phyloP scores from a whole-genome alignment of 2,329 filamentous ascomycete species.

The Microdochium paspali region DNA sequence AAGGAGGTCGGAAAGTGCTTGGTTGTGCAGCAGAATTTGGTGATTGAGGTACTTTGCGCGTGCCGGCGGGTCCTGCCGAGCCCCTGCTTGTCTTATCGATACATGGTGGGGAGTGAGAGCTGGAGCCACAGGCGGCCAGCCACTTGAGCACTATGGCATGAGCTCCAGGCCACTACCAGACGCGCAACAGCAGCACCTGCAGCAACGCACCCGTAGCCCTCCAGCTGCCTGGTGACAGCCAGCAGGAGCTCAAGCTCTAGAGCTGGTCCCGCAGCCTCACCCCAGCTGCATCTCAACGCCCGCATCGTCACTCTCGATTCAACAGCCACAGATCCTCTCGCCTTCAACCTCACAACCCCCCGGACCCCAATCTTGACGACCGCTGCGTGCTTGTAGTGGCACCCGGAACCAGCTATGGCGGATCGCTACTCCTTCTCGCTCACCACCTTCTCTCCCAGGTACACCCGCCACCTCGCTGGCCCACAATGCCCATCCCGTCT shows the following conservation, averaged over 20 bases:
- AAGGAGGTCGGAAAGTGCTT: no score
- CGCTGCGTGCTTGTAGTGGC: constrained; percentile 4
- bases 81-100: not conserved
- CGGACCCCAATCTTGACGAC: constrained; percentile 4
- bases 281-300: constrained; percentile 2
- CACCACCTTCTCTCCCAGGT: constrained; percentile 99
- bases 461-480: constrained; percentile 28
- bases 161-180: not conserved
- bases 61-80: no score
- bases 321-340: not conserved
- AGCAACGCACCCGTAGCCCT: not conserved
- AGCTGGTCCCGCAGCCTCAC: constrained; percentile 7
- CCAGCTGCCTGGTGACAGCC: not conserved
- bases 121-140: not conserved
- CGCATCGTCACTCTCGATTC: constrained; percentile 1
- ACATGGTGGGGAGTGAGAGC: not conserved
- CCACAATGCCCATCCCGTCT: constrained; percentile 8
- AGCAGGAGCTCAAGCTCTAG: constrained; percentile 3
- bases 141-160: not conserved
- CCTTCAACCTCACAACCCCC: constrained; percentile 1
- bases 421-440: constrained; percentile 99
- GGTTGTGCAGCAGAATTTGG: no score
- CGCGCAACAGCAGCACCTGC: not conserved
- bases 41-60: no score
- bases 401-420: constrained; percentile 57